Percentiles rank a stretch among this genome's conserved stretches.
These are phyloP conservation scores for Pythium folliculosum DNA, from an alignment of 352 stramenopile species.

Conservation along the genomic window DNA sequence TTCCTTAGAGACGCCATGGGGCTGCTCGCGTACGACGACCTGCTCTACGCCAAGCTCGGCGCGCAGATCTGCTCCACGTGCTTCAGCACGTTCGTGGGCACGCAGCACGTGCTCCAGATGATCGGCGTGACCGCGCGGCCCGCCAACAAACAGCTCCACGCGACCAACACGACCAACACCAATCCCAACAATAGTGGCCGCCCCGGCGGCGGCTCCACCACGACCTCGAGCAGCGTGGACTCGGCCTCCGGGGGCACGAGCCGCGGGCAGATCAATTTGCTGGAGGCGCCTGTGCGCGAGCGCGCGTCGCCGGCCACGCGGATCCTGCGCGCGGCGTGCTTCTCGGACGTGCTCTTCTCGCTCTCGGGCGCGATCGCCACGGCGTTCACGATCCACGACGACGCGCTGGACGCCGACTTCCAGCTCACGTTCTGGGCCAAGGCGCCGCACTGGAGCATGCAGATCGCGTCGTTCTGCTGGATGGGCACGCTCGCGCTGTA, in stretches of 20 bases:
- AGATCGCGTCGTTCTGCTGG: slow-evolving; percentile 83
- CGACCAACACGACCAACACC: not conserved
- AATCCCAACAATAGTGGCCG: not conserved
- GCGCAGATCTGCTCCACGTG: slow-evolving; percentile 69
- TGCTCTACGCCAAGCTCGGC: slow-evolving; percentile 64
- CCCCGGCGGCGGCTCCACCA: slow-evolving; percentile 10
- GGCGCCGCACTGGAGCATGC: slow-evolving; percentile 72
- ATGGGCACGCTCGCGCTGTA: slow-evolving; percentile 73
- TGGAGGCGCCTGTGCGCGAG: slow-evolving; percentile 14
- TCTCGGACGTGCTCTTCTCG: slow-evolving; percentile 75
- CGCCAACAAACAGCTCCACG: slow-evolving; percentile 17
- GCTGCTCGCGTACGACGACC: slow-evolving; percentile 15
- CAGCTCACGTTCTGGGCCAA: slow-evolving; percentile 72
- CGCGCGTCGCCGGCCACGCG: slow-evolving; percentile 53
- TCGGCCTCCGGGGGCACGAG: slow-evolving; percentile 10
- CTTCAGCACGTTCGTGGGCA: slow-evolving; percentile 67
- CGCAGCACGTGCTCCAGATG: slow-evolving; percentile 63
- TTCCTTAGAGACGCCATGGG: slow-evolving; percentile 6
- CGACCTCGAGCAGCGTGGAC: slow-evolving; percentile 4
- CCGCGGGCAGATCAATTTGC: slow-evolving; percentile 26
- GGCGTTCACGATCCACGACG: slow-evolving; percentile 49
- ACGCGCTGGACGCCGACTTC: slow-evolving; percentile 34
- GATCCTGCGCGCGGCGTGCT: slow-evolving; percentile 68
- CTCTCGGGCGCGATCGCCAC: slow-evolving; percentile 62
- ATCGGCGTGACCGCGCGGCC: slow-evolving; percentile 13